These are phyloP conservation scores for Paralagenidium karlingii DNA, from an alignment of 352 stramenopile genomes.

Conservation along the genomic window DNA sequence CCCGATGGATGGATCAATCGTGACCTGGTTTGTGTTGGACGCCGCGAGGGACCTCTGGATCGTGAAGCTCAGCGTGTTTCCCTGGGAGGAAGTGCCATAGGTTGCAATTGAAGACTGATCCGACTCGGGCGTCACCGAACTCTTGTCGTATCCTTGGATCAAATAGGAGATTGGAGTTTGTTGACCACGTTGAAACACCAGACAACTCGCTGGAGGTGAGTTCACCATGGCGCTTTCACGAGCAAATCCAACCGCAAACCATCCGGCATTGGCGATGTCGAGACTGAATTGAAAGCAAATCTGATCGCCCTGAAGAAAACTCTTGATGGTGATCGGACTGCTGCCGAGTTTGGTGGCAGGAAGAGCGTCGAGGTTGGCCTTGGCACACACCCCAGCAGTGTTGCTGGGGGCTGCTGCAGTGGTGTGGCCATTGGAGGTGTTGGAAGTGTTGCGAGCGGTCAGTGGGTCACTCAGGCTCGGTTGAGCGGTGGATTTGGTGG, in stretches of 20 bases:
- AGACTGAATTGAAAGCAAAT: slow-evolving; percentile 62
- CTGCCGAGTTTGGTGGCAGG: slow-evolving; percentile 26
- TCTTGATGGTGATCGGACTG: slow-evolving; percentile 45
- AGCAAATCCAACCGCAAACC: slow-evolving; percentile 51
- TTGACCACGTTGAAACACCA: slow-evolving; percentile 44
- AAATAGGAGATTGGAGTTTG: slow-evolving; percentile 27
- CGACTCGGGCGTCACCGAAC: slow-evolving; percentile 23
- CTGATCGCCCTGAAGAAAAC: slow-evolving; percentile 35
- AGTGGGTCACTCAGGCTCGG: too few relatives aligned
- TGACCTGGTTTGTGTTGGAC: slow-evolving; percentile 27
- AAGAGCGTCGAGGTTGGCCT: slow-evolving; percentile 30
- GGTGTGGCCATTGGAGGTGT: too few relatives aligned
- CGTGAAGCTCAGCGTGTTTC: slow-evolving; percentile 47
- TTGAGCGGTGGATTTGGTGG: too few relatives aligned
- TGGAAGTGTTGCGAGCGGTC: too few relatives aligned
- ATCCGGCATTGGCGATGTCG: slow-evolving; percentile 15
- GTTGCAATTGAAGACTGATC: slow-evolving; percentile 11
- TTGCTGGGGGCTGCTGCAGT: too few relatives aligned
- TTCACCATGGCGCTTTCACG: slow-evolving; percentile 42
- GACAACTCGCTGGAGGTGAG: slow-evolving; percentile 45
- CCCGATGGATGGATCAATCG: too few relatives aligned
- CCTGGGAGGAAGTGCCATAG: slow-evolving; percentile 19
- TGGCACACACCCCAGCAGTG: slow-evolving; percentile 34
- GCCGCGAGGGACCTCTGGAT: slow-evolving; percentile 53
- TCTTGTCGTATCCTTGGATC: slow-evolving; percentile 32